Conservation (phyloP, 192 early-diverging fungal genomes). For the Mortierella alpina region DNA sequence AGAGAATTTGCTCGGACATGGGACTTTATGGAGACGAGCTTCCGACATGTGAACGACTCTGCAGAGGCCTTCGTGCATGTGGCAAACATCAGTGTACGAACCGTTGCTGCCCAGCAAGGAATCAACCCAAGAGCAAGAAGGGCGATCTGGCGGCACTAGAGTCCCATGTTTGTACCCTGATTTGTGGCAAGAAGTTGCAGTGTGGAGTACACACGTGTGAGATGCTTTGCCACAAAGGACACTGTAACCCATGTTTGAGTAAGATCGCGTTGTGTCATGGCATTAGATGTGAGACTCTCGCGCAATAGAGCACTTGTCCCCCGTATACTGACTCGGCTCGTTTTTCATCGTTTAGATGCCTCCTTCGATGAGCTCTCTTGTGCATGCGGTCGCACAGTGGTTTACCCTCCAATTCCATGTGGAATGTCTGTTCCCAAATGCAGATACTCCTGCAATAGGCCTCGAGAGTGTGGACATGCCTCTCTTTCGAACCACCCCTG, state of each 20-base stretch:
- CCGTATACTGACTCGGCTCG: background rate
- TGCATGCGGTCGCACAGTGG: slow-evolving; percentile 83
- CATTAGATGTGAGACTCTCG: background rate
- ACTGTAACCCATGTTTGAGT: slow-evolving; percentile 79
- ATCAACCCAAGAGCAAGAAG: slow-evolving; percentile 40
- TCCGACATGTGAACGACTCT: slow-evolving; percentile 71
- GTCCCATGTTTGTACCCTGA: slow-evolving; percentile 72
- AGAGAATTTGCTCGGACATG: slow-evolving; percentile 59
- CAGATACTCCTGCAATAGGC: slow-evolving; percentile 75
- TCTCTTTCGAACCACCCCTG: slow-evolving; percentile 81
- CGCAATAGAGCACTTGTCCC: background rate
- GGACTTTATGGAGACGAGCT: slow-evolving; percentile 55
- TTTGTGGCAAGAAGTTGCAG: slow-evolving; percentile 78
- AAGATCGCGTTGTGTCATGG: slow-evolving; percentile 15
- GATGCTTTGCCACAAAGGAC: slow-evolving; percentile 80
- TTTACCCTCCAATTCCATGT: slow-evolving; percentile 90
- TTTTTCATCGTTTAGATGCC: slow-evolving; percentile 56
- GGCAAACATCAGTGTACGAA: slow-evolving; percentile 77
- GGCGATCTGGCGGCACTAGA: slow-evolving; percentile 47
- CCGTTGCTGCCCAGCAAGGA: slow-evolving; percentile 72
- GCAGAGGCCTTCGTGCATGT: slow-evolving; percentile 70
- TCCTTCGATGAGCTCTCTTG: slow-evolving; percentile 88
- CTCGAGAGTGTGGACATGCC: slow-evolving; percentile 82
- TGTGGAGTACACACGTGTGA: slow-evolving; percentile 88
- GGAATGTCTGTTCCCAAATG: slow-evolving; percentile 82